Evolutionary conservation across 1,284 basidiomycete species (phyloP).

Genomic region (Microbotryomycetes sp.): DNA sequence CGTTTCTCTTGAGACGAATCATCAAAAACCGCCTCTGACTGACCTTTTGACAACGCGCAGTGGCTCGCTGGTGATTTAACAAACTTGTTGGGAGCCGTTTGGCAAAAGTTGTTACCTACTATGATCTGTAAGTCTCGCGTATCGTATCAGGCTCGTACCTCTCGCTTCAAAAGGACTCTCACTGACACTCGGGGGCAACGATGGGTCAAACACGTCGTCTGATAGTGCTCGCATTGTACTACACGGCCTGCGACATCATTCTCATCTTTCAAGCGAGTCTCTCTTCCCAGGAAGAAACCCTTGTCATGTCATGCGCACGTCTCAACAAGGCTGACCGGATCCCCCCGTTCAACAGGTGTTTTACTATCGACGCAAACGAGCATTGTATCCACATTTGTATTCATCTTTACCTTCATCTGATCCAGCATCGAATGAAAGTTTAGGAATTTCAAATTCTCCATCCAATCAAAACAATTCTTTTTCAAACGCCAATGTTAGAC

Average conservation of each 20-base stretch:
- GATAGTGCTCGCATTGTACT: slow-evolving; percentile 9
- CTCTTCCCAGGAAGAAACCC: background rate
- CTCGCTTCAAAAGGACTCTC: no score
- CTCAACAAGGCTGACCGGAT: background rate
- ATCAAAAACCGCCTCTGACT: no score
- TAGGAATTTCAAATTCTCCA: no score
- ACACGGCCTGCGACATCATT: slow-evolving; percentile 34
- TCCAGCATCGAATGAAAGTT: background rate
- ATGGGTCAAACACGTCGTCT: background rate
- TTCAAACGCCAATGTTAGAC: background rate
- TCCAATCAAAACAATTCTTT: no score
- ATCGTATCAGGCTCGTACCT: background rate
- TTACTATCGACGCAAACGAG: slow-evolving; percentile 36
- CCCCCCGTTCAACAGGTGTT: slow-evolving; percentile 4
- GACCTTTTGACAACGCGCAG: background rate
- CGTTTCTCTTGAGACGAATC: no score
- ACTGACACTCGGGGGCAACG: background rate
- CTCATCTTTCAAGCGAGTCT: slow-evolving; percentile 32
- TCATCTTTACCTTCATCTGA: slow-evolving; percentile 1
- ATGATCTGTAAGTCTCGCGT: slow-evolving; percentile 4
- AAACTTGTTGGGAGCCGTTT: slow-evolving; percentile 34
- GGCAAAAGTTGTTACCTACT: slow-evolving; percentile 33
- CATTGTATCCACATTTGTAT: slow-evolving; percentile 32
- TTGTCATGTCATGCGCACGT: background rate
- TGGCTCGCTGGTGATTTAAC: slow-evolving; percentile 38